Conservation (phyloP, 768 basidiomycete genomes). For the Collybiopsis luxurians region DNA sequence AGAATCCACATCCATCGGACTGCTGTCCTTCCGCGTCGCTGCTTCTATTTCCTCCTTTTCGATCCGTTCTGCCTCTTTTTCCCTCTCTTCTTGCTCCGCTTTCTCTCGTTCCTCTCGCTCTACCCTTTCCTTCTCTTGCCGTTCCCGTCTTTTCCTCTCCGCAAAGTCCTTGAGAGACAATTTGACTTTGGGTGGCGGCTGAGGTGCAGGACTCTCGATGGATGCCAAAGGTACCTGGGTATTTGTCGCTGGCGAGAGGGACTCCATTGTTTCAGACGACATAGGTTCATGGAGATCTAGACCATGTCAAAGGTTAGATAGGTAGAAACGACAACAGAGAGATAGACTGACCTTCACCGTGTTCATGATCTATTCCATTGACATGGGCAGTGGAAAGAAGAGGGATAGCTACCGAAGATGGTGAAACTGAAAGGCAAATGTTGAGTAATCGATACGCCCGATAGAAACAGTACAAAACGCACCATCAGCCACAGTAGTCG, state of each 20-base stretch:
- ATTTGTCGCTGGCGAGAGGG: background rate
- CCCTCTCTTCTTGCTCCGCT: background rate
- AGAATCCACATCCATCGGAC: background rate
- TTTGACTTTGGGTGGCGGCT: slow-evolving; percentile 4
- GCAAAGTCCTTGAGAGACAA: slow-evolving; percentile 7
- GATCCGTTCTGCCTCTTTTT: background rate
- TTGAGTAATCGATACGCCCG: no score
- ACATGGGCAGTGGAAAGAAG: no score
- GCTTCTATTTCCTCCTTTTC: background rate
- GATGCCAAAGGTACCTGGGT: background rate
- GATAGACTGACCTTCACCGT: no score
- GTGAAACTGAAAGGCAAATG: no score
- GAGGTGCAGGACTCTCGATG: background rate
- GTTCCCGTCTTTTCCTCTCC: background rate
- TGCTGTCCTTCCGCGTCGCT: background rate
- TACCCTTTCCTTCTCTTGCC: slow-evolving; percentile 1
- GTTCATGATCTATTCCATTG: no score
- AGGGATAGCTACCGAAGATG: no score
- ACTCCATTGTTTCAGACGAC: no score
- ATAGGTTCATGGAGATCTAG: no score
- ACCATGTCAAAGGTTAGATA: no score
- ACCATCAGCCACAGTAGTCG: no score
- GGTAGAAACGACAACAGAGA: no score
- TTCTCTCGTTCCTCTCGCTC: background rate
- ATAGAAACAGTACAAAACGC: no score